Base-by-base conservation (phyloP, 495 filamentous ascomycete genomes). In the Lepraria neglecta region DNA sequence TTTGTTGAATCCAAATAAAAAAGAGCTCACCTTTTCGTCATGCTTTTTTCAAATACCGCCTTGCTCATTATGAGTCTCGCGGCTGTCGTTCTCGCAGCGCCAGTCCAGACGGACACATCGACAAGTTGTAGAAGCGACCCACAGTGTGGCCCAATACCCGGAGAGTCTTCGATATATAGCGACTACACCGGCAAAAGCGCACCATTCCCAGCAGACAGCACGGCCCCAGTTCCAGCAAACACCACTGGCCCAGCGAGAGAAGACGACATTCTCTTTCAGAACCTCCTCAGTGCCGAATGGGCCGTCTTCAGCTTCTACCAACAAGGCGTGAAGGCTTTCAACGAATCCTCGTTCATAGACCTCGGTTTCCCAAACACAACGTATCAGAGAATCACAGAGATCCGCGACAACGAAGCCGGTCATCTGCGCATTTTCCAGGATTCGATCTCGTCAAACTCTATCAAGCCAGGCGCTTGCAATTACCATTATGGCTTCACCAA, bases 261-360 rank as follows among this genome's bases (percentile, higher is more conserved):
- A 35, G 56, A 58, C 28, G 56, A 58, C 15, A 7, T 58, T 24
- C 56, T 58, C 28, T 58, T 58, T n/a, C 43, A 58, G 45, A 58
- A 58, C 6, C 56, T 58, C 9, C 30, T 58, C 24, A 58, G 56
- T n/a, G 56, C 56, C n/a, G 56, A 58, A 45, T 58, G 56, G 56
- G n/a, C 43, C 12, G 56, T 58, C 12, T 58, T 31, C 14, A 48
- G 31, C 28, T 58, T 58, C 43, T 58, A 58, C 6, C 43, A 58
- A 24, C 56, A 58, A 58, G 56, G 56, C 28, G 56, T 58, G 15
- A 40, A 58, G n/a, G 24, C 56, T 14, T 58, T 58, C 56, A 58
- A 58, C 15, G 17, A 58, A 48, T 58, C 56, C n/a, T 43, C 17
- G 6, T 58, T 58, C 28, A 35, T 17, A 28, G 43, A 58, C 43